These are phyloP conservation scores for Chytriomyces sp. DNA, from an alignment of 192 early-diverging fungal genomes.

Conservation along the genomic window DNA sequence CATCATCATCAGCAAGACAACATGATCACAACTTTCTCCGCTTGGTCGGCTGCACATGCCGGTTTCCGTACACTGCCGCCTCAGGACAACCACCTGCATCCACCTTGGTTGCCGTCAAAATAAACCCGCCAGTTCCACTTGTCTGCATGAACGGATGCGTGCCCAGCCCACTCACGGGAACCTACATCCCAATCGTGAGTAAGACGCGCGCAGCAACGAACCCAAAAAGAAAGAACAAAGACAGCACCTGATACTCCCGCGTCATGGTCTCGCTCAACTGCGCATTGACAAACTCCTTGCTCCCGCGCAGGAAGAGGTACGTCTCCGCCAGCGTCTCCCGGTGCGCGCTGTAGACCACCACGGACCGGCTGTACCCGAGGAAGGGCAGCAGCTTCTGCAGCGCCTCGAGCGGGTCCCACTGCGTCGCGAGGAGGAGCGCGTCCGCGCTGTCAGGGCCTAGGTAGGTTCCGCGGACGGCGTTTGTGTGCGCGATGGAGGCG, in stretches of 20 bases:
- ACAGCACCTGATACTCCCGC: slow-evolving; percentile 66
- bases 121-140: slow-evolving; percentile 48
- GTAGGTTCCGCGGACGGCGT: slow-evolving; percentile 53
- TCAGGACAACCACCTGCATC: background rate
- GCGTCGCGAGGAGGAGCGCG: slow-evolving; percentile 77
- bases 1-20: no score
- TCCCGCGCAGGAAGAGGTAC: slow-evolving; percentile 60
- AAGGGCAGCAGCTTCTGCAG: slow-evolving; percentile 70
- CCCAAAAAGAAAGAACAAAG: background rate
- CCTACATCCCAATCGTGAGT: background rate
- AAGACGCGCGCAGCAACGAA: slow-evolving; percentile 6
- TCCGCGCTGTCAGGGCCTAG: slow-evolving; percentile 64
- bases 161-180: slow-evolving; percentile 41
- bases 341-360: slow-evolving; percentile 73
- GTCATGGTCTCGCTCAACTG: slow-evolving; percentile 91
- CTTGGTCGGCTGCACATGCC: background rate
- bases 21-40: slow-evolving; percentile 12
- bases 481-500: slow-evolving; percentile 51
- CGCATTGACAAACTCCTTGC: slow-evolving; percentile 72
- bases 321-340: slow-evolving; percentile 47
- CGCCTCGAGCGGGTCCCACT: slow-evolving; percentile 73
- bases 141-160: slow-evolving; percentile 58
- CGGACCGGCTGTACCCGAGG: slow-evolving; percentile 79
- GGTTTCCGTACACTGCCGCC: background rate
- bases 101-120: slow-evolving; percentile 34